phyloP scores from a whole-genome alignment of 768 basidiomycete genomes.

The Coprinopsis sp. region DNA sequence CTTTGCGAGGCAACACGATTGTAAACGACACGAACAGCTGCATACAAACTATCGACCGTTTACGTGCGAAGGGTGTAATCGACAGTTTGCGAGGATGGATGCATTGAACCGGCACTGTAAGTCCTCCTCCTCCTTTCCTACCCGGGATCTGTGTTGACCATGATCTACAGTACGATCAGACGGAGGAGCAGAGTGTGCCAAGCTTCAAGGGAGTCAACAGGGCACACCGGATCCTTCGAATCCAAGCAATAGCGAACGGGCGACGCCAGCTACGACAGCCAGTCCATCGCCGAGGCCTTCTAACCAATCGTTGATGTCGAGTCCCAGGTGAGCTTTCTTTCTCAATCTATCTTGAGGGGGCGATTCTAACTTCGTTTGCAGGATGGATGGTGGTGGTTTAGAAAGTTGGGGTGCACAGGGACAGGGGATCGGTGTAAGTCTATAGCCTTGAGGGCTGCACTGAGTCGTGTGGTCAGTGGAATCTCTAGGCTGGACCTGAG shows the following conservation, averaged over 20 bases:
- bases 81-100: slow-evolving; percentile 93
- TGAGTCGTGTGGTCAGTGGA: not conserved
- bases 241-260: not conserved
- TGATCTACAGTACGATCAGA: slow-evolving; percentile 7
- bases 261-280: not conserved
- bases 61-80: slow-evolving; percentile 87
- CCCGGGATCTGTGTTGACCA: not conserved
- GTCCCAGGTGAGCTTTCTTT: not conserved
- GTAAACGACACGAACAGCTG: slow-evolving; percentile 92
- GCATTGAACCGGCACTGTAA: slow-evolving; percentile 89
- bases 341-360: not conserved
- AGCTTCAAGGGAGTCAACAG: not conserved
- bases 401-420: not conserved
- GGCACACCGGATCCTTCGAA: not conserved
- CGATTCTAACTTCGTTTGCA: not conserved
- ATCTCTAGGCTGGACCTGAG: not conserved
- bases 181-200: slow-evolving; percentile 12
- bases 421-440: not conserved
- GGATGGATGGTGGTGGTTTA: not conserved
- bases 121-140: slow-evolving; percentile 27
- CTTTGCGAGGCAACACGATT: slow-evolving; percentile 92
- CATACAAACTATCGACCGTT: slow-evolving; percentile 92
- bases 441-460: not conserved
- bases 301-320: no score
- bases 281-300: not conserved